A percentile compares a stretch with the other conserved stretches of the same genome.
These are phyloP conservation scores for Citrullus colocynthis DNA, from an alignment of 306 rosid genomes.

Conservation along the genomic window DNA sequence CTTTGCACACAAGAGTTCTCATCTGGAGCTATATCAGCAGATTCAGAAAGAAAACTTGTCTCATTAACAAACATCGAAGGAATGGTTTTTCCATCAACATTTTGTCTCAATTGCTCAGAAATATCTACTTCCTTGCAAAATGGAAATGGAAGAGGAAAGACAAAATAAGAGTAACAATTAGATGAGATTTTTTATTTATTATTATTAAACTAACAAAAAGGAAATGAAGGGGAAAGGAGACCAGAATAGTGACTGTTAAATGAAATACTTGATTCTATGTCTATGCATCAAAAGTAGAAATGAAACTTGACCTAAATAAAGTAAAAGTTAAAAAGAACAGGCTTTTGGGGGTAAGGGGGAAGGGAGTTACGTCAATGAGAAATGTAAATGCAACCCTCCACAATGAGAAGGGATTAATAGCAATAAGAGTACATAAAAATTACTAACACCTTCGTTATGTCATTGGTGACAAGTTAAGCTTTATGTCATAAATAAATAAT, in stretches of 20 bases:
- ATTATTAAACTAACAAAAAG: constrained; percentile 19
- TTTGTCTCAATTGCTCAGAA: constrained; percentile 19
- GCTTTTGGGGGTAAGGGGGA: background rate
- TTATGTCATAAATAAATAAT: background rate
- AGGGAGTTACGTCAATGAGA: background rate
- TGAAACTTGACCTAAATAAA: background rate
- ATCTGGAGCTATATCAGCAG: constrained; percentile 61
- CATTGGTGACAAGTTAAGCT: background rate
- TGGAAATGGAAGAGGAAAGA: constrained; percentile 17
- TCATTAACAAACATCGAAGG: constrained; percentile 31
- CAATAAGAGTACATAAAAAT: background rate
- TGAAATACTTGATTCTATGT: background rate
- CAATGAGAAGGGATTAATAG: background rate
- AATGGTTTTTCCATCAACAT: constrained; percentile 13
- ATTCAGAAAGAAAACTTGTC: constrained; percentile 83
- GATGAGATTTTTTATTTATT: background rate
- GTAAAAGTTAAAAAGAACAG: background rate
- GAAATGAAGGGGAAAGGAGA: constrained; percentile 14
- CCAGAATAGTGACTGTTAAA: background rate
- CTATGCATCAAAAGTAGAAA: background rate
- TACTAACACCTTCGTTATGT: background rate
- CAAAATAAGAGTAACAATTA: constrained; percentile 8
- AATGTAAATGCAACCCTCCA: background rate
- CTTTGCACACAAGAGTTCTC: constrained; percentile 50
- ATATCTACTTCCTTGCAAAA: constrained; percentile 36